Evolutionary conservation across 1,139 yeast species (phyloP).

Genomic region (Geotrichum restrictum): DNA sequence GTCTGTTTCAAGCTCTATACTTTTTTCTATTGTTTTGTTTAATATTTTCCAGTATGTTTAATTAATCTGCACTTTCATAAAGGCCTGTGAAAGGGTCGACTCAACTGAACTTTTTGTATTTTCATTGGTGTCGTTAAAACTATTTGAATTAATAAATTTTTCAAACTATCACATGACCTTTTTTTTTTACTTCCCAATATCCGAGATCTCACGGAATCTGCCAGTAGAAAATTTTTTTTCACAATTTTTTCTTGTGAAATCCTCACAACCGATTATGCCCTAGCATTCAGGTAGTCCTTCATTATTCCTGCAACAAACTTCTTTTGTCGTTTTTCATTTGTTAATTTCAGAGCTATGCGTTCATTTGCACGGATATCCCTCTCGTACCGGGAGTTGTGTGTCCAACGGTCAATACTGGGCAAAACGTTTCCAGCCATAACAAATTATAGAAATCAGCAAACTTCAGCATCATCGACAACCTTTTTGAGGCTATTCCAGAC

Average conservation of each 20-base stretch:
- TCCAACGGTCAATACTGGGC: background rate
- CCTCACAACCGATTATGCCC: background rate
- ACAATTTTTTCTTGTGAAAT: background rate
- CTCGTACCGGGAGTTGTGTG: slow-evolving; percentile 1
- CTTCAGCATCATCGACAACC: background rate
- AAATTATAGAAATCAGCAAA: background rate
- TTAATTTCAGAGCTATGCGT: slow-evolving; percentile 8
- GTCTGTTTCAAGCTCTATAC: slow-evolving; percentile 6
- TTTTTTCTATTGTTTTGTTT: slow-evolving; percentile 10
- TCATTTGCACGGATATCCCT: slow-evolving; percentile 4
- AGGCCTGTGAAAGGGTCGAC: too few relatives aligned
- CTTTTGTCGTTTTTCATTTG: slow-evolving; percentile 7
- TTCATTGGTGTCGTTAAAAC: background rate
- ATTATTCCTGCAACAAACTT: slow-evolving; percentile 5
- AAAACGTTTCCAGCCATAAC: slow-evolving; percentile 10
- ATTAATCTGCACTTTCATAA: background rate
- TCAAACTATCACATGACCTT: background rate
- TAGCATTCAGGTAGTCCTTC: background rate
- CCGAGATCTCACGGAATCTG: too few relatives aligned
- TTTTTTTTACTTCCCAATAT: background rate
- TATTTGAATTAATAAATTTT: too few relatives aligned
- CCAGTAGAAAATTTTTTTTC: background rate
- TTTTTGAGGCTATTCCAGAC: background rate
- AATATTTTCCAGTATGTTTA: slow-evolving; percentile 7
- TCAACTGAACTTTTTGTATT: background rate